These are phyloP conservation scores for Penicillium herquei DNA, from an alignment of 495 filamentous ascomycete species.

Conservation along the genomic window DNA sequence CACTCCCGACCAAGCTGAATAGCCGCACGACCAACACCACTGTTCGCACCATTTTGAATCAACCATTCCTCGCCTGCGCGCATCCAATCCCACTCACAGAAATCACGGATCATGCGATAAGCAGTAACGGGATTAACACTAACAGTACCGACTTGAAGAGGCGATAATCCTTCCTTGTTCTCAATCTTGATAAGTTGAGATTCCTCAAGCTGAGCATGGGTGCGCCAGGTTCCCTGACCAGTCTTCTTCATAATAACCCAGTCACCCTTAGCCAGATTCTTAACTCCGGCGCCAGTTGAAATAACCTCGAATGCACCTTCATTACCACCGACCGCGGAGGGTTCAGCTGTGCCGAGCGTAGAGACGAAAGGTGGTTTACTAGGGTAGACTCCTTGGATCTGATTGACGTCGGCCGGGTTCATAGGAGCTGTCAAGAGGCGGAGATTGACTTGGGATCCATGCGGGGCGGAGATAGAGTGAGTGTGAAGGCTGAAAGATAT, in stretches of 20 bases:
- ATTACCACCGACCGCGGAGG: slow-evolving; percentile 78
- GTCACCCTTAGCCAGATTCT: slow-evolving; percentile 65
- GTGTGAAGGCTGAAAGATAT: slow-evolving; percentile 61
- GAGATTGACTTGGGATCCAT: slow-evolving; percentile 60
- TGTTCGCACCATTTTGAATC: slow-evolving; percentile 94
- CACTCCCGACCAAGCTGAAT: slow-evolving; percentile 81
- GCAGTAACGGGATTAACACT: slow-evolving; percentile 91
- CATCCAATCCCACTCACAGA: slow-evolving; percentile 58
- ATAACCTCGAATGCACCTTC: slow-evolving; percentile 89
- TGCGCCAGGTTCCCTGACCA: slow-evolving; percentile 88
- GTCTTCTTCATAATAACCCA: slow-evolving; percentile 86
- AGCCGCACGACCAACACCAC: slow-evolving; percentile 82
- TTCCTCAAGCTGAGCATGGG: slow-evolving; percentile 74
- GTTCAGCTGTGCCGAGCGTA: slow-evolving; percentile 67
- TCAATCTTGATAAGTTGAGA: slow-evolving; percentile 63
- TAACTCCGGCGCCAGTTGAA: slow-evolving; percentile 57
- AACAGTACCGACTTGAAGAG: slow-evolving; percentile 78
- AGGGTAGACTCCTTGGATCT: slow-evolving; percentile 96
- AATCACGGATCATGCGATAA: slow-evolving; percentile 88
- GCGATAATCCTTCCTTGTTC: slow-evolving; percentile 63
- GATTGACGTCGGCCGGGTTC: slow-evolving; percentile 97
- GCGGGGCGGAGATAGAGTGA: slow-evolving; percentile 73
- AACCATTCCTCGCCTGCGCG: slow-evolving; percentile 69
- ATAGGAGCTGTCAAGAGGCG: slow-evolving; percentile 84
- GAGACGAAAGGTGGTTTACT: slow-evolving; percentile 71